These are phyloP conservation scores for Suhomyces xylopsoci DNA, from an alignment of 805 yeast species.

Conservation along the genomic window DNA sequence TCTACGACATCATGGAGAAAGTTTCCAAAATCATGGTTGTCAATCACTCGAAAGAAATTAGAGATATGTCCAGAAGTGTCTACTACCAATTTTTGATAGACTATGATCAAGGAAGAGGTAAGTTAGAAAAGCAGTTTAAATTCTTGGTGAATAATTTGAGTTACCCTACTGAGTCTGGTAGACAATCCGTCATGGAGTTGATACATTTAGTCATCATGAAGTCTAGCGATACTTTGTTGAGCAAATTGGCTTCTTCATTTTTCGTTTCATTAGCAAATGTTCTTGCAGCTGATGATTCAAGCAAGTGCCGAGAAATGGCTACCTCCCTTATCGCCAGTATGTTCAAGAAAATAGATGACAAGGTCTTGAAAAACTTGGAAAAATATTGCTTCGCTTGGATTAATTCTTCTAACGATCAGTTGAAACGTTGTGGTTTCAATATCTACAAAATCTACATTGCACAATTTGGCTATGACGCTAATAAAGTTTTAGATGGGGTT, in stretches of 20 bases:
- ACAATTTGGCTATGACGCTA: constrained; percentile 43
- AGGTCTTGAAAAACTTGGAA: constrained; percentile 35
- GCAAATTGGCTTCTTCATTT: constrained; percentile 67
- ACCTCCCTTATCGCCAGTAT: constrained; percentile 55
- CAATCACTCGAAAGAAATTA: constrained; percentile 74
- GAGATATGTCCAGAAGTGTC: constrained; percentile 80
- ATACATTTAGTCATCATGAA: constrained; percentile 67
- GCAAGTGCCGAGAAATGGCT: constrained; percentile 84
- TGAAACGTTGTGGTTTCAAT: constrained; percentile 71
- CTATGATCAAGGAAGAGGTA: constrained; percentile 88
- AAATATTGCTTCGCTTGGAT: constrained; percentile 61
- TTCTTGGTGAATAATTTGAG: constrained; percentile 75
- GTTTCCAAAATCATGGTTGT: constrained; percentile 86
- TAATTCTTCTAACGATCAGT: constrained; percentile 43
- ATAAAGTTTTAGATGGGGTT: constrained; percentile 38
- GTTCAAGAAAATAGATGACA: constrained; percentile 45
- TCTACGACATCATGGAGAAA: constrained; percentile 82
- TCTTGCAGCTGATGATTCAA: constrained; percentile 70
- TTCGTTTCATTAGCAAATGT: constrained; percentile 81
- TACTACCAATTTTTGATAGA: constrained; percentile 87
- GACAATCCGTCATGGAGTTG: constrained; percentile 88
- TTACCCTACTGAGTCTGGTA: constrained; percentile 82
- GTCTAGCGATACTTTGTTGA: constrained; percentile 56
- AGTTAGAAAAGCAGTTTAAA: constrained; percentile 77
- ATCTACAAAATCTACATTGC: constrained; percentile 61